phyloP scores from a whole-genome alignment of 768 basidiomycete species.

The Suillus subaureus region DNA sequence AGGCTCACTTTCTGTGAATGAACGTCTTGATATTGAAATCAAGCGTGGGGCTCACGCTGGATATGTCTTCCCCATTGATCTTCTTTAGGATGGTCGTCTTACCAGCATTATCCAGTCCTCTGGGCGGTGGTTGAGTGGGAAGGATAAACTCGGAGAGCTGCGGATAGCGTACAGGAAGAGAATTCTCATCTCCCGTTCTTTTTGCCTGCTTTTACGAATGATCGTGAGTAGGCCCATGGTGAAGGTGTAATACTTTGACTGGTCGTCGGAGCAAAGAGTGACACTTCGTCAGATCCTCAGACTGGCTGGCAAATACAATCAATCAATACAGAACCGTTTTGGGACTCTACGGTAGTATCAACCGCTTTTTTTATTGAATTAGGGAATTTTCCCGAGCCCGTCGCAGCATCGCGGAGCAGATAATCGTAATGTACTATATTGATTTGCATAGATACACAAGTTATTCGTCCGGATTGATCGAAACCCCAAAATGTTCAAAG shows the following conservation, averaged over 20 bases:
- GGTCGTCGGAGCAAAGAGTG: conserved; percentile 1
- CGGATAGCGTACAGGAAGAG: conserved; percentile 75
- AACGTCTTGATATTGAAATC: conserved; percentile 99
- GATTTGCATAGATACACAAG: not conserved
- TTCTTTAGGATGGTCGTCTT: conserved; percentile 98
- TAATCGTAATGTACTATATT: not conserved
- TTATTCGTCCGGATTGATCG: not conserved
- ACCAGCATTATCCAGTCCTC: conserved; percentile 97
- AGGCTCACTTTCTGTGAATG: conserved; percentile 77
- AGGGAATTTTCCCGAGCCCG: not conserved
- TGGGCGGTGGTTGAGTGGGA: conserved; percentile 37
- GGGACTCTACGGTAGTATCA: not conserved
- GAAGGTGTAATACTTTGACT: conserved; percentile 6
- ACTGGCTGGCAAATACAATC: not conserved
- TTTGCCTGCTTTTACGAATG: conserved; percentile 93
- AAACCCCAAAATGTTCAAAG: not conserved
- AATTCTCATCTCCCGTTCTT: conserved; percentile 95
- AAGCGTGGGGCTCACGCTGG: conserved; percentile 86
- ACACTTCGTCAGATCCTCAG: not conserved
- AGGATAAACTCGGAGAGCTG: conserved; percentile 11
- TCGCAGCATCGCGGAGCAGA: not conserved
- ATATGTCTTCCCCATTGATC: conserved; percentile 90
- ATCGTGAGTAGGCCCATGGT: conserved; percentile 93
- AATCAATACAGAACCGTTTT: not conserved
- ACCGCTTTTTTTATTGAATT: not conserved